Base-by-base conservation (phyloP, 768 basidiomycete genomes). In the Tulasnella sp. region DNA sequence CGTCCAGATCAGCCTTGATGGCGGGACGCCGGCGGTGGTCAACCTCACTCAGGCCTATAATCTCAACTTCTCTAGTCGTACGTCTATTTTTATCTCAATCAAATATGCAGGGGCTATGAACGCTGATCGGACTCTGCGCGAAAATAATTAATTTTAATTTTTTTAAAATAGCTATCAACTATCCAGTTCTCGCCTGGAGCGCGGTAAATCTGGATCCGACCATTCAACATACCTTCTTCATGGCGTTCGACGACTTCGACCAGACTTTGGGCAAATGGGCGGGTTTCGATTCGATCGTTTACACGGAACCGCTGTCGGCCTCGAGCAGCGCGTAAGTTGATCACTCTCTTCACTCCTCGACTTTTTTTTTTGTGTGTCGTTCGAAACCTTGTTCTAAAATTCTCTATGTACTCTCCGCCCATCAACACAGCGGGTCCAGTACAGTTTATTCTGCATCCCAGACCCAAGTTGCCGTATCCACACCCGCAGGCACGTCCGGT, bases 241-340 rank as follows among this genome's bases (percentile, higher is more conserved):
- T 56, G 12, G 42, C 41, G 19, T 56, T 42, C 15, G 54, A 38
- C 7, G 34, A 55, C 9, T 21, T 41, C 9, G 42, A 55, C 30
- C 38, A 24, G 24, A 19, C 30, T 2, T 34, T 25, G 17, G 53
- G 53, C 2, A 21, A 41, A 27, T 55, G 53, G 53, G 17, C 53
- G 43, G 53, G 53, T 24, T 55, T 55, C 41, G 53, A 55, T 44
- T 55, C 53, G 19, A n/a, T 55, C 34, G 42, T 55, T 21, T 55
- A 21, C 29, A 55, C 53, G 12, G 25, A 34, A 15, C 27, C 43
- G 38, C 27, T n/a, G 19, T 43, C 53, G 2, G 30, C 42, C 17
- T 25, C 38, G 34, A 17, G 21, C 19, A 17, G 17, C 27, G 38
- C 38, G 17, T 30, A 51, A 8, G 22, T 43, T 25, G 21, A 15